Evolutionary conservation across 352 stramenopile genomes (phyloP), one percentile per base, ranked within the genome.

Genomic region (Phytopythium boreale): DNA sequence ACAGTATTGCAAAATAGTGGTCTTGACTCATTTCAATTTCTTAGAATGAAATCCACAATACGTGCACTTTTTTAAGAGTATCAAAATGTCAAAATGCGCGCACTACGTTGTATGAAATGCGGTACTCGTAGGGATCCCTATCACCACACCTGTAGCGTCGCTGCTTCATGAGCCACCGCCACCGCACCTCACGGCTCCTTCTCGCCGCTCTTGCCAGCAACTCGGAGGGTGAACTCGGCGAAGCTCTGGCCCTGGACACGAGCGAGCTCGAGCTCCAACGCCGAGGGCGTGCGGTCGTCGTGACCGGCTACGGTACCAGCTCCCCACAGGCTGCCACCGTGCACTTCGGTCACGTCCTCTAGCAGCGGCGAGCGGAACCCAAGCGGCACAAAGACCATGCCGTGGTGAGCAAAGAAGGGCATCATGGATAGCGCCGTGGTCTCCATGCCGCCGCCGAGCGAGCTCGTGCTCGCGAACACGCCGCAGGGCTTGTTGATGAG

Each of bases 311-410:
- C 62, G 17, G 79, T 87, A 36, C 84, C 86, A 4, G 80, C 68
- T 52, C 81, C 82, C 66, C 87, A 92, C 0, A 75, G 66, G 47
- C 61, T 75, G 26, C 64, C 75, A 34, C 76, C 77, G 55, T 86
- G 79, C 26, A 82, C 55, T 44, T 78, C 70, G 24, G 76, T 55
- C 47, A 77, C 66, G 59, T 75, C 68, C 37, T 71, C 77, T 31
- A 72, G 61, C 19, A 70, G 44, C 4, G 50, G 69, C 8, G 63
- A 64, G 34, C 69, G 67, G 66, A 71, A 76, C 44, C 82, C 84
- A 19, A 88, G 57, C 46, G 84, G 82, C 36, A 93, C 76, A 63
- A 87, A 94, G 59, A 90, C 64, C 78, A 93, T 92, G 53, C 84
- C 84, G 31, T 91, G 79, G 71, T 95, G 84, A 0, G 77, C 64